Evolutionary conservation across 176 grass and related monocot genomes (phyloP).

Genomic region (Ensete ventricosum): DNA sequence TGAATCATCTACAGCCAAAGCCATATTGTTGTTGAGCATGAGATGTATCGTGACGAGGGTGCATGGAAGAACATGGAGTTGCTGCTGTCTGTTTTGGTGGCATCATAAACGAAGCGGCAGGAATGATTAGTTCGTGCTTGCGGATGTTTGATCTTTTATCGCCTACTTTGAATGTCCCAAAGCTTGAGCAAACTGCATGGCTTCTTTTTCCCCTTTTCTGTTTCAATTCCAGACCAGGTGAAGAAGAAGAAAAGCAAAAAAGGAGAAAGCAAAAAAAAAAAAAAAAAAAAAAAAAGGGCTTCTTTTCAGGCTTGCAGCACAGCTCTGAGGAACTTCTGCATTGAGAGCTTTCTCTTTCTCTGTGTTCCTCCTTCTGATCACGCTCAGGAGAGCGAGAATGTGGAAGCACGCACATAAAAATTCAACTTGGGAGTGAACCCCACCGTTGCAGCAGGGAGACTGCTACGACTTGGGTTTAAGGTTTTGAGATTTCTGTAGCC

Average conservation of each 20-base stretch:
- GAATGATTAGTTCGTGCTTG: no score
- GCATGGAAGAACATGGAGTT: no score
- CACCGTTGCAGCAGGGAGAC: background rate
- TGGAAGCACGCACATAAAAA: background rate
- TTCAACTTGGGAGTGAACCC: background rate
- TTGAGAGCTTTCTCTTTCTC: background rate
- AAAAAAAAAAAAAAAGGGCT: background rate
- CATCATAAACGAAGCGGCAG: no score
- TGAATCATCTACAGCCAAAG: background rate
- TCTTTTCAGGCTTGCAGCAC: background rate
- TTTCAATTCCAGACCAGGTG: background rate
- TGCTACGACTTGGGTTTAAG: background rate
- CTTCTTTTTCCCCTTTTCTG: background rate
- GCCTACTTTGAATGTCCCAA: no score
- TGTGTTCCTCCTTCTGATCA: background rate
- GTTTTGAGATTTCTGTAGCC: background rate
- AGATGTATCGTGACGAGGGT: no score
- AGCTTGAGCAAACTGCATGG: no score
- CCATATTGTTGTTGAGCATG: no score
- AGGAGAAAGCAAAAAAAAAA: background rate
- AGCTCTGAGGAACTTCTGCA: background rate
- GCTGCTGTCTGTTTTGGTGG: no score
- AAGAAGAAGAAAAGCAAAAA: constrained; percentile 2
- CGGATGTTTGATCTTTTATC: no score
- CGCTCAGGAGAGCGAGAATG: no score